Percentiles rank a stretch among this genome's conserved stretches.
phyloP scores from a whole-genome alignment of 768 basidiomycete species.

The Calocera viscosa region DNA sequence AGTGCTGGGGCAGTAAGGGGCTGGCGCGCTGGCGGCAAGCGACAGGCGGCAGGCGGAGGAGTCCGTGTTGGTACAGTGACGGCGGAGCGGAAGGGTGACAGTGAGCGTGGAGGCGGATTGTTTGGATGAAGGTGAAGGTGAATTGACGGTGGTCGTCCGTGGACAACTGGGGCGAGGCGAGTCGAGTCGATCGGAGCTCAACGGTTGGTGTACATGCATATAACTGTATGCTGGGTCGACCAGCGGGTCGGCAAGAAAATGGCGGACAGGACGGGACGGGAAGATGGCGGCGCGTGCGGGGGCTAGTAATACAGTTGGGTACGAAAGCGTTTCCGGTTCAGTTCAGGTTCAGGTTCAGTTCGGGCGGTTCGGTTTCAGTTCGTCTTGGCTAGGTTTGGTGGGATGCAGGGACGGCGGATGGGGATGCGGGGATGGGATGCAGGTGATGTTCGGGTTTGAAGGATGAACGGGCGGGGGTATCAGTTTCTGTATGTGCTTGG shows the following conservation, averaged over 20 bases:
- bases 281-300: neutral
- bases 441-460: neutral
- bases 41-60: neutral
- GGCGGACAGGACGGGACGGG: neutral
- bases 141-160: neutral
- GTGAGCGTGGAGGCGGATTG: neutral
- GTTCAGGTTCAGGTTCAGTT: neutral
- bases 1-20: neutral
- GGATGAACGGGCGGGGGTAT: neutral
- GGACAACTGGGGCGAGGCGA: neutral
- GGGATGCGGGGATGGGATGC: neutral
- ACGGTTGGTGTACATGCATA: too few species aligned
- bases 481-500: neutral
- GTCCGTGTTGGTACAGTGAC: neutral
- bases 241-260: neutral
- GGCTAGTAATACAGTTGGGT: conserved; percentile 2
- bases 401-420: neutral
- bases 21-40: neutral
- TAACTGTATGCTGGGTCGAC: too few species aligned
- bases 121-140: neutral
- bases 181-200: neutral
- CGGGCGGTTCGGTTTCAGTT: neutral
- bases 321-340: neutral
- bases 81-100: neutral
- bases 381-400: neutral